Evolutionary conservation across 768 basidiomycete species (phyloP).

Genomic region (Cystoderma amianthinum): DNA sequence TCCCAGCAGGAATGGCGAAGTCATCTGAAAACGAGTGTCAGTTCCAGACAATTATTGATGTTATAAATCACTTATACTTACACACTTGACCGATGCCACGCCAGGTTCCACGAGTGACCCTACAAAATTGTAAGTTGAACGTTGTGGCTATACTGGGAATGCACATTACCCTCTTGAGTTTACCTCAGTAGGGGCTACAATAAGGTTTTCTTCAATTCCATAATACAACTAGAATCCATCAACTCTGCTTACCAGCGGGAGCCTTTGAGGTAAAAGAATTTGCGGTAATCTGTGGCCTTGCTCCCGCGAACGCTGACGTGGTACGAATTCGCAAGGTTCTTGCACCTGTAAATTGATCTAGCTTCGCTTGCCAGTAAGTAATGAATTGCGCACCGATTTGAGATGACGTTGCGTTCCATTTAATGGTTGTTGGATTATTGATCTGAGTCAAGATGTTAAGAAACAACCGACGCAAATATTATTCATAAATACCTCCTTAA

Average conservation of each 20-base stretch:
- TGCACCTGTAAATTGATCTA: constrained; percentile 21
- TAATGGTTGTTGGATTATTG: constrained; percentile 36
- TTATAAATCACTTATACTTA: constrained; percentile 11
- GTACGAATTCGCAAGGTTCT: constrained; percentile 39
- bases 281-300: constrained; percentile 36
- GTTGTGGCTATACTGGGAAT: too few species aligned
- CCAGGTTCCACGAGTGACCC: constrained; percentile 46
- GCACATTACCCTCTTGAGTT: constrained; percentile 35
- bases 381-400: constrained; percentile 24
- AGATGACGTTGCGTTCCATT: constrained; percentile 31
- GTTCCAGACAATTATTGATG: background rate
- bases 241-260: constrained; percentile 26
- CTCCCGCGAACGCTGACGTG: constrained; percentile 39
- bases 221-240: too few species aligned
- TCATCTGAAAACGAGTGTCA: constrained; percentile 19
- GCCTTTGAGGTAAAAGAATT: constrained; percentile 35
- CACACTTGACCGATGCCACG: constrained; percentile 38
- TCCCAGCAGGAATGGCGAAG: constrained; percentile 34
- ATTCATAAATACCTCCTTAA: constrained; percentile 24
- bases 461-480: too few species aligned
- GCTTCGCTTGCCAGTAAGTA: background rate
- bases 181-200: constrained; percentile 27
- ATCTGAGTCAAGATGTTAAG: constrained; percentile 16
- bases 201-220: too few species aligned
- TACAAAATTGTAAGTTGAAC: constrained; percentile 4